phyloP scores from a whole-genome alignment of 2,329 filamentous ascomycete species.

The Trichoderma citrinoviride region DNA sequence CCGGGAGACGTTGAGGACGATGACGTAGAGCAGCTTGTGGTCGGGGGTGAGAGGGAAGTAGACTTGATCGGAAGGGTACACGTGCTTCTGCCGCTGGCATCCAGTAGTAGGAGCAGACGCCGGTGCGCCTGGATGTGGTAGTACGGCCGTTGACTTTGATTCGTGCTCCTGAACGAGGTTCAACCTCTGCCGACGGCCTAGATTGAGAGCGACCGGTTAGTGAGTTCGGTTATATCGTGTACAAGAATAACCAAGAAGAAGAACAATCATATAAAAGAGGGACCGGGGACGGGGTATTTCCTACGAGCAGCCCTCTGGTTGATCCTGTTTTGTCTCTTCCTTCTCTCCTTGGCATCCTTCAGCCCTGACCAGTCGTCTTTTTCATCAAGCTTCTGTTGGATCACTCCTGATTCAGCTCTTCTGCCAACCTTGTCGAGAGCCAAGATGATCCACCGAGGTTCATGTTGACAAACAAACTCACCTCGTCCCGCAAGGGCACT shows the following conservation, averaged over 20 bases:
- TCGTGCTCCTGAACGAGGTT: conserved; percentile 9
- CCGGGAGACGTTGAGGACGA: conserved; percentile 26
- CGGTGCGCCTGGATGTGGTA: background rate
- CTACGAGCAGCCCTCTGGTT: conserved; percentile 26
- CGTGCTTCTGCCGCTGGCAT: background rate
- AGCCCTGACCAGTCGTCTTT: conserved; percentile 26
- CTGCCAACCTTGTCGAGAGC: background rate
- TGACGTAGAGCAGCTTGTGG: conserved; percentile 25
- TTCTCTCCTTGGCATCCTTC: conserved; percentile 24
- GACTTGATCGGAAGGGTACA: background rate
- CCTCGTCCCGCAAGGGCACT: conserved; percentile 25
- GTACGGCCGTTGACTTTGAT: background rate
- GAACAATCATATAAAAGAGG: background rate
- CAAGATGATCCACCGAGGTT: background rate
- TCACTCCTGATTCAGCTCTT: background rate
- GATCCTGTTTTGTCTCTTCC: conserved; percentile 26
- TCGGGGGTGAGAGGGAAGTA: conserved; percentile 26
- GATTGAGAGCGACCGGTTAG: background rate
- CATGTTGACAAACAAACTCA: conserved; percentile 8
- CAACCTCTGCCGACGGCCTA: conserved; percentile 25
- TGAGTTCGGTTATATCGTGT: background rate
- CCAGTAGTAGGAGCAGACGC: background rate
- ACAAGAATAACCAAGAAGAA: background rate
- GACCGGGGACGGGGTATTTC: background rate
- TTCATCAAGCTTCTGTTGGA: conserved; percentile 13